Base-by-base conservation (phyloP, 1,284 basidiomycete genomes). In the Ustilago bromivora region DNA sequence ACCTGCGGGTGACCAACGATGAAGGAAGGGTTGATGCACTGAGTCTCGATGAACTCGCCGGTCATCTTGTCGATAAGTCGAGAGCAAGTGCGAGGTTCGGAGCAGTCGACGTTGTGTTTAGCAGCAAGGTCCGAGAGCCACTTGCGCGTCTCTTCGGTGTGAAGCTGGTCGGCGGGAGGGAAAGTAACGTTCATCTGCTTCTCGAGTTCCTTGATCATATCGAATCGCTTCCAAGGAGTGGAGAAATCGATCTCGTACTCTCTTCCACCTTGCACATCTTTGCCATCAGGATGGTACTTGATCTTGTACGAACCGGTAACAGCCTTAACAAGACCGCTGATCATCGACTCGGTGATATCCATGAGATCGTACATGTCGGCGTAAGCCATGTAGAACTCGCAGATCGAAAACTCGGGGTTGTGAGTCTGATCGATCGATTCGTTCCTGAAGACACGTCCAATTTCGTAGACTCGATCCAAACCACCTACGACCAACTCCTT, bases 321-420 rank as follows among this genome's bases (percentile, higher is more conserved):
- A 81, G 90, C 91, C 90, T 93, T 94, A 86, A 98, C 96, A 86
- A 99, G 88, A 5, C 96, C 94, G 84, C 95, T 94, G 46, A 98
- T 87, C 89, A 99, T 90, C 55, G 89, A 88, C 88, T 99, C 97
- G 41, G 96, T 99, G 78, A 99, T 90, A 68, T 98, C 96, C 96
- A 99, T 98, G 71, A 99, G 78, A 86, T 99, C 97, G 89, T 96
- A 94, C 95, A 98, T 97, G 88, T 99, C 96, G 75, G 96, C 96
- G 85, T 98, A 99, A 34, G 96, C 96, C 96, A 99, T 99, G 87
- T 99, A 99, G 88, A 99, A 99, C 89, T 99, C 96, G 90, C 96
- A 99, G 88, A 98, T 97, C 23, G 94, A 94, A 64, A 87, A 87
- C 69, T 85, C 84, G 36, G 86, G 86, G 81, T 84, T 81, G 80